Conservation (phyloP, 2,329 filamentous ascomycete species). For the Thielaviopsis musarum region DNA sequence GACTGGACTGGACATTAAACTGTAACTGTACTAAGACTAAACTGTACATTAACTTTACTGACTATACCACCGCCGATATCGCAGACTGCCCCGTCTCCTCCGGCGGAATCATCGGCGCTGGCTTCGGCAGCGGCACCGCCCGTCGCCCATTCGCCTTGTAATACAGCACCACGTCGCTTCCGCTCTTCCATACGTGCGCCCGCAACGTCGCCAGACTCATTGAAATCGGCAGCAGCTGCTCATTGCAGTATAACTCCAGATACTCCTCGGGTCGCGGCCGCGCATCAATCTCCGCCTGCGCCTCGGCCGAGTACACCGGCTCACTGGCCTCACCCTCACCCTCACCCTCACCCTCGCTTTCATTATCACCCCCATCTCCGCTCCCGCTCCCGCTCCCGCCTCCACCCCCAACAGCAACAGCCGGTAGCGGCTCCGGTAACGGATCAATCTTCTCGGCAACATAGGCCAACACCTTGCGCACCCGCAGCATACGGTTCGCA, state of each 20-base stretch:
- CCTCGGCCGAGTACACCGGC: no score
- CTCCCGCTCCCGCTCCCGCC: not conserved
- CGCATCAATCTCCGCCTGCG: conserved; percentile 39
- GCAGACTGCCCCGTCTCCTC: conserved; percentile 1
- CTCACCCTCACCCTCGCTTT: not conserved
- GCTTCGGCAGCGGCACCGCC: conserved; percentile 28
- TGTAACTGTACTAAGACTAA: not conserved
- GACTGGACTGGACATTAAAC: not conserved
- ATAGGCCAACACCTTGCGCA: conserved; percentile 86
- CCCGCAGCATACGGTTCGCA: conserved; percentile 88
- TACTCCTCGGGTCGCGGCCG: conserved; percentile 73
- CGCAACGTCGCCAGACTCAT: conserved; percentile 93
- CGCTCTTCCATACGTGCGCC: conserved; percentile 84
- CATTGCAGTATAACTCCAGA: conserved; percentile 86
- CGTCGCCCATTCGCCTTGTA: conserved; percentile 89
- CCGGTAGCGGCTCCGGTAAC: conserved; percentile 21
- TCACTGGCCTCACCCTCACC: not conserved
- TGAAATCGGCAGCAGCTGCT: conserved; percentile 59
- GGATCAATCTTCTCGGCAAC: conserved; percentile 82
- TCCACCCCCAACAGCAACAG: not conserved
- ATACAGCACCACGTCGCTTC: conserved; percentile 77
- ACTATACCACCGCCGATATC: conserved; percentile 2
- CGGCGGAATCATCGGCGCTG: conserved; percentile 14
- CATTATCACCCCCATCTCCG: no score
- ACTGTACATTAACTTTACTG: no score